A percentile compares a stretch with the other conserved stretches of the same genome.
phyloP scores from a whole-genome alignment of 495 filamentous ascomycete genomes.

The Neurospora intermedia region DNA sequence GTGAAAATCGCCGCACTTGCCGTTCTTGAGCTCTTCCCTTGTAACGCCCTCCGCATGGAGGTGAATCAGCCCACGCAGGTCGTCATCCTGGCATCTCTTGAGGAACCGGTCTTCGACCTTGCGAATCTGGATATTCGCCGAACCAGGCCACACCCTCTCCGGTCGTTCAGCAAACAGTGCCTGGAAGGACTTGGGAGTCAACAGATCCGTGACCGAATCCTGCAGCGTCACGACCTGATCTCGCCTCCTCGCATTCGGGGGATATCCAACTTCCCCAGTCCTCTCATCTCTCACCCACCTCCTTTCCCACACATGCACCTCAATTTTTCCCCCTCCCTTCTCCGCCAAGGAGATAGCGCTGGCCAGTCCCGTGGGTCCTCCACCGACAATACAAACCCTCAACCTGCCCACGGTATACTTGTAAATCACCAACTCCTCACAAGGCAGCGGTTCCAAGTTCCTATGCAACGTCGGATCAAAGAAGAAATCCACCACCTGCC shows the following conservation, averaged over 20 bases:
- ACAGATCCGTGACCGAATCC: conserved; percentile 22
- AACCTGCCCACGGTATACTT: conserved; percentile 23
- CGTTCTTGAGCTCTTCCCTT: conserved; percentile 17
- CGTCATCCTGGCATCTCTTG: conserved; percentile 20
- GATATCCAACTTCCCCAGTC: conserved; percentile 18
- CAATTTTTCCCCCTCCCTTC: conserved; percentile 20
- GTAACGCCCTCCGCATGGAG: conserved; percentile 25
- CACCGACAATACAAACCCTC: conserved; percentile 23
- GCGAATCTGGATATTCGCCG: conserved; percentile 28
- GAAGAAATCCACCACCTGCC: conserved; percentile 25
- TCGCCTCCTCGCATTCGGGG: conserved; percentile 14
- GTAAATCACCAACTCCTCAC: conserved; percentile 16
- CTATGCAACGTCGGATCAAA: conserved; percentile 27
- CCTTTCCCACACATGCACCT: conserved; percentile 25
- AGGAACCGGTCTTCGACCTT: conserved; percentile 32
- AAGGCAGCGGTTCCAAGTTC: conserved; percentile 17
- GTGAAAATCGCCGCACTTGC: conserved; percentile 29
- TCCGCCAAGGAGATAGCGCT: conserved; percentile 29
- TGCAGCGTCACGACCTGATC: conserved; percentile 27
- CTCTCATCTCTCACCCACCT: conserved; percentile 13
- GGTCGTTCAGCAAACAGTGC: conserved; percentile 22
- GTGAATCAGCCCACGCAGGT: conserved; percentile 24
- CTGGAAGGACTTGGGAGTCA: conserved; percentile 15
- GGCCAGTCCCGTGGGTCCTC: conserved; percentile 25
- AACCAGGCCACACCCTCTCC: conserved; percentile 25